These are phyloP conservation scores for Diaporthe humulicola DNA, from an alignment of 2,329 filamentous ascomycete genomes.

Conservation along the genomic window DNA sequence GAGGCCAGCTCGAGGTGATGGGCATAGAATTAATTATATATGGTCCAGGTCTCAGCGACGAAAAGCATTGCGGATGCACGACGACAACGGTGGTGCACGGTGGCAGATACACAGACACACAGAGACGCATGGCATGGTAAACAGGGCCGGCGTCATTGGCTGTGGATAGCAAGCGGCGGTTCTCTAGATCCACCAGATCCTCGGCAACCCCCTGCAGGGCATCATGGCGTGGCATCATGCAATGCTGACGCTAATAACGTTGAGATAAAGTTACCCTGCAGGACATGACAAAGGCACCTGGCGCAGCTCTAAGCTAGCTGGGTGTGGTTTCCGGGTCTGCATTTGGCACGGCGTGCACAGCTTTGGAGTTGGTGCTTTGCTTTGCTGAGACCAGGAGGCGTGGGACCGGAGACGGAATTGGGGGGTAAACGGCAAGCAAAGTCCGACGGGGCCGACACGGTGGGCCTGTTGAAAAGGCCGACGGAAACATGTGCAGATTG, in stretches of 20 bases:
- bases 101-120: slow-evolving; percentile 1
- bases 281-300: background rate
- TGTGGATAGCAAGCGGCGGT: background rate
- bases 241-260: slow-evolving; percentile 22
- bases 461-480: slow-evolving; percentile 3
- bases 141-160: slow-evolving; percentile 29
- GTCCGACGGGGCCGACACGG: background rate
- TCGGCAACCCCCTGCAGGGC: slow-evolving; percentile 23
- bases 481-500: slow-evolving; percentile 6
- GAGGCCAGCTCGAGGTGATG: background rate
- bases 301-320: background rate
- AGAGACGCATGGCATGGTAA: slow-evolving; percentile 1
- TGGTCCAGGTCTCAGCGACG: background rate
- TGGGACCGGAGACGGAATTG: slow-evolving; percentile 15
- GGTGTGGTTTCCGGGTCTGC: background rate
- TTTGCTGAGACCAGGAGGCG: background rate
- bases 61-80: background rate
- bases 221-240: slow-evolving; percentile 21
- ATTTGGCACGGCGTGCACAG: background rate
- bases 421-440: background rate
- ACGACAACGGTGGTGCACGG: background rate
- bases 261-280: slow-evolving; percentile 14
- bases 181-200: slow-evolving; percentile 22
- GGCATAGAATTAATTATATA: slow-evolving; percentile 3
- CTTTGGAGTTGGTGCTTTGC: background rate